Evolutionary conservation across 2,329 filamentous ascomycete species (phyloP), one percentile per base, ranked within the genome.

Genomic region (Venturia nashicola): DNA sequence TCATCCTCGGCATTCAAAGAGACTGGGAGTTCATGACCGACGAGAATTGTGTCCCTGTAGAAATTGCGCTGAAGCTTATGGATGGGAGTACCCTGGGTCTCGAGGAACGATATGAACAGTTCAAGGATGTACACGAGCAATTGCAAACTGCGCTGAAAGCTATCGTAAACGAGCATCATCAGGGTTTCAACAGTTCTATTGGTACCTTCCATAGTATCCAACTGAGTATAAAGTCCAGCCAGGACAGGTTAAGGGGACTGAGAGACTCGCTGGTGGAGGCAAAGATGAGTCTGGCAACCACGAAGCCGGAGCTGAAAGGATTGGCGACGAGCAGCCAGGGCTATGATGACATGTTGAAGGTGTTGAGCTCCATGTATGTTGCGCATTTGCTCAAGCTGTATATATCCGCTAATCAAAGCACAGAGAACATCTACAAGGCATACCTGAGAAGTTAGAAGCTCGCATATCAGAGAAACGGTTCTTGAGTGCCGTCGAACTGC

Each of bases 131-230:
- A 59, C 90, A 97, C 74, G 81, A 86, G 68, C 90, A 94, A 72
- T 83, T 99, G n/a, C 92, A 99, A 73, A 88, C 88, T 69, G 92
- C 93, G 11, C 81, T 99, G 65, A 97, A 96, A 75, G 86, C 87
- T 42, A 96, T 99, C 70, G 94, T 99, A 34, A 96, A 99, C 74
- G 93, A 99, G 77, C 93, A 99, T 72, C 93, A 99, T 72, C 94
- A 99, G 75, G 95, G 94, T 59, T 99, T 99, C 82, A 99, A 97
- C 77, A 96, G 91, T 75, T 97, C 93, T 61, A 97, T 99, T 67
- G 94, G 93, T 74, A 97, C 93, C 23, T 99, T 97, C 72, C 95
- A 99, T 79, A 97, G 96, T 76, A 99, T 99, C 66, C 94, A 99
- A 75, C 86, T 87, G 62, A 96, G 91, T 76, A 94, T 99, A 68